Evolutionary conservation across 108 stramenopile genomes (phyloP).

Genomic region (Craspedostauros australis): DNA sequence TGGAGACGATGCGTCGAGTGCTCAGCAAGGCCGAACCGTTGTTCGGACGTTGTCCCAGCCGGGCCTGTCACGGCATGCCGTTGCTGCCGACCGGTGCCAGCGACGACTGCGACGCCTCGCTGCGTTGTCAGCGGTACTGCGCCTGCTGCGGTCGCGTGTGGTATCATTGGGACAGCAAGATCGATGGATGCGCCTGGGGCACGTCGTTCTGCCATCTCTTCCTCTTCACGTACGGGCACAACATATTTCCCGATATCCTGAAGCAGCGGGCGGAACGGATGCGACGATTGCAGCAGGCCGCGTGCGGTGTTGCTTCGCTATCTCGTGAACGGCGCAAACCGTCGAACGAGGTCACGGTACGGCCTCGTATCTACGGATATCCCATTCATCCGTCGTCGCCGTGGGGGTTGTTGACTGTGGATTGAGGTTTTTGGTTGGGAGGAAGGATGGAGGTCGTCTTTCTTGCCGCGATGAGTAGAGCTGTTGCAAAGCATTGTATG

Average conservation of each 20-base stretch:
- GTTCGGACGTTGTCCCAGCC: conserved; percentile 52
- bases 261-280: neutral
- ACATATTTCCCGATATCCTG: conserved; percentile 18
- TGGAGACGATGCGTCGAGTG: conserved; percentile 39
- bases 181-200: conserved; percentile 56
- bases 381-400: too few species aligned
- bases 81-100: conserved; percentile 36
- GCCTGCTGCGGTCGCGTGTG: conserved; percentile 26
- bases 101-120: conserved; percentile 18
- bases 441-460: too few species aligned
- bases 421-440: too few species aligned
- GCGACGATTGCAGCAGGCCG: too few species aligned
- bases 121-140: conserved; percentile 26
- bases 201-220: conserved; percentile 45
- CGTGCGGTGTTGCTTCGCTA: too few species aligned
- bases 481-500: too few species aligned
- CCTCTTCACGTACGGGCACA: conserved; percentile 32
- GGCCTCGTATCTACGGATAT: too few species aligned
- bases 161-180: conserved; percentile 35
- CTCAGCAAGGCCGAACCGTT: conserved; percentile 12
- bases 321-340: too few species aligned
- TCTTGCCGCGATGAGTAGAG: too few species aligned
- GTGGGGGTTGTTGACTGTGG: too few species aligned
- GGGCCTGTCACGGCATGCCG: conserved; percentile 30
- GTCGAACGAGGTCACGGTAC: too few species aligned